Base-by-base conservation (phyloP, 176 grass and related monocot species). In the Carex littledalei region DNA sequence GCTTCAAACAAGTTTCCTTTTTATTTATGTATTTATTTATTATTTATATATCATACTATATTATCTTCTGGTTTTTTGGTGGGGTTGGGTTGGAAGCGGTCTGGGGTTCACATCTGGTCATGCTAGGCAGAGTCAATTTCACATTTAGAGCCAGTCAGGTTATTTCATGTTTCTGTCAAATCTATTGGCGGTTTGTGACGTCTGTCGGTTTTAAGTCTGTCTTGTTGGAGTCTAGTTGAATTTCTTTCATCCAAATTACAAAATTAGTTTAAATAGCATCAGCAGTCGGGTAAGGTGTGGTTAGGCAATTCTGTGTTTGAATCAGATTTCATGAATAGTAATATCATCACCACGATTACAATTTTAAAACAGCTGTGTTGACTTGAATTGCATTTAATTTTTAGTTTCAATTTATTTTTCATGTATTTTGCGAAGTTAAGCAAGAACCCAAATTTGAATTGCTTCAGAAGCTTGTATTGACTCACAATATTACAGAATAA, bases 221-320 rank as follows among this genome's bases (percentile, higher is more conserved):
- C 39, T 13, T 8, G 18, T 73, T 73, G n/a, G 6, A n/a, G 18
- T 21, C n/a, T 22, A 49, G 14, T 49, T 73, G 39, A 73, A 47
- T 47, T 73, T 73, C 8, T 20, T 49, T 49, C 69, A 73, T 73
- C 39, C 70, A 74, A 74, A 74, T 74, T 14, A 74, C 63, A 74
- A 74, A 49, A 37, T 13, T 74, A 74, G 18, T 50, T 74, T 49
- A 49, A 74, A 74, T 20, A 50, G n/a, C 43, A 74, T 74, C 70
- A 74, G 43, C n/a, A 13, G 43, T 24, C 9, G 18, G 6, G 39
- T 72, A 47, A 72, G 17, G n/a, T 15, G 11, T 31, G 26, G 26
- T 66, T 64, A 9, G 24, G 63, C 63, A 32, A 22, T 73, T 73
- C 9, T 47, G 41, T 68, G 5, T n/a, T 39, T 64, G 3, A 8